Percentiles rank a stretch among this genome's conserved stretches.
Conservation (phyloP, 2,329 filamentous ascomycete species). For the Fonsecaea nubica region DNA sequence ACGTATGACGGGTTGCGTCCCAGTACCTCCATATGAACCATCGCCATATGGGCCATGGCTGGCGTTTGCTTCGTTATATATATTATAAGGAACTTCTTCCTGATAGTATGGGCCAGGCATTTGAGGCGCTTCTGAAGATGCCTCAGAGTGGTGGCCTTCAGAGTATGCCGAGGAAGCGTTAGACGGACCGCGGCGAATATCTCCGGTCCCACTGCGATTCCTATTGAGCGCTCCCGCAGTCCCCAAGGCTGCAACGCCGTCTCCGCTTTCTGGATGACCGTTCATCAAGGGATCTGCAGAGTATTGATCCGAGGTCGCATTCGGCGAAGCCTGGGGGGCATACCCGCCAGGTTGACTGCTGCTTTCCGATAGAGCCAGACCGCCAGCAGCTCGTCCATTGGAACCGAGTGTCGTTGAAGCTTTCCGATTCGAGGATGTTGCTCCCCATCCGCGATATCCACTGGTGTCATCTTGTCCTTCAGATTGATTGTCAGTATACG, state of each 20-base stretch:
- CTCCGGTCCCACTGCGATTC: slow-evolving; percentile 56
- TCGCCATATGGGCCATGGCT: slow-evolving; percentile 62
- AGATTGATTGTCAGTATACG: slow-evolving; percentile 62
- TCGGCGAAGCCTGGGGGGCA: slow-evolving; percentile 64
- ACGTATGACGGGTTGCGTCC: slow-evolving; percentile 79
- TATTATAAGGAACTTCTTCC: slow-evolving; percentile 60
- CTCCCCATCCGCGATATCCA: slow-evolving; percentile 95
- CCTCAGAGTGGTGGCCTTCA: slow-evolving; percentile 64
- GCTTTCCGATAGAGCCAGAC: slow-evolving; percentile 74
- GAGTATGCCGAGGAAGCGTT: slow-evolving; percentile 98
- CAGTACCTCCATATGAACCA: slow-evolving; percentile 57
- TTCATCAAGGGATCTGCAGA: slow-evolving; percentile 68
- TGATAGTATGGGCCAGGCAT: slow-evolving; percentile 61
- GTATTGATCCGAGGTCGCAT: slow-evolving; percentile 71
- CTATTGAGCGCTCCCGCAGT: slow-evolving; percentile 26
- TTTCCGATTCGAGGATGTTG: slow-evolving; percentile 77
- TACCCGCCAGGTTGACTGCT: slow-evolving; percentile 62
- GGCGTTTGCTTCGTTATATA: slow-evolving; percentile 53
- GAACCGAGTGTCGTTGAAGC: slow-evolving; percentile 83
- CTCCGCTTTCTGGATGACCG: slow-evolving; percentile 36
- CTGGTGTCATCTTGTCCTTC: slow-evolving; percentile 80
- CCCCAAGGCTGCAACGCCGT: slow-evolving; percentile 68
- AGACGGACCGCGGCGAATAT: slow-evolving; percentile 86
- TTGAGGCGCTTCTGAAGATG: slow-evolving; percentile 58
- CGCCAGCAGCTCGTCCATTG: slow-evolving; percentile 64